Base-by-base conservation (phyloP, 257 asterid genomes). In the Fraxinus quadrangulata region DNA sequence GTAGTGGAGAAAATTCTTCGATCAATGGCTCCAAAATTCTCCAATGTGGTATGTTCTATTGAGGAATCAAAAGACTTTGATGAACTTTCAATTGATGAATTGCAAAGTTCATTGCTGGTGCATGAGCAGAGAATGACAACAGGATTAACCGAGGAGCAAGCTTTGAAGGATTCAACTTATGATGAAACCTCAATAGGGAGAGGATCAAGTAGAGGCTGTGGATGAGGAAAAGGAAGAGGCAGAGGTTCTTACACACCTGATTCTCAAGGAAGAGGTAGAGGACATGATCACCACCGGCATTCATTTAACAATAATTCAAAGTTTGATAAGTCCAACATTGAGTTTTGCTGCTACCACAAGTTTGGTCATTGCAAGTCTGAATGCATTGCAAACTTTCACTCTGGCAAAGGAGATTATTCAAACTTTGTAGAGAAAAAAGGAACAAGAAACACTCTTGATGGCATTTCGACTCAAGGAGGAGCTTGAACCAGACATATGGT, bases 1-100 rank as follows among this genome's bases (percentile, higher is more conserved):
- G 47, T 71, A 8, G 59, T 40, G 31, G 47, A 71, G 61, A 71
- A 71, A 40, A 40, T n/a, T 71, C 59, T 71, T 71, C 19, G 63
- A n/a, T 71, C 75, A 40, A 71, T 12, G 61, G 13, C 47, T 30
- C 75, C 75, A 19, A 71, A 71, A 17, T 71, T 71, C 31, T 7
- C 36, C 21, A 24, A 65, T 65, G 49, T 28, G 75, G 49, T 34
- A 34, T 34, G 39, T 5, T 34, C 39, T 34, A 34, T 36, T 6
- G 6, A 6, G 10, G 2, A 36, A 9, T 36, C 40, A 36, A 36
- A 36, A 36, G 10, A 36, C 40, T 0, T 6, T 6, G 10, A 36
- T 36, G 40, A 5, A 8, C 40, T 36, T 36, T 36, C 40, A 36
- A 36, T 36, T 36, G 40, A 36, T 36, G 40, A 36, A 36, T 6